Conservation (phyloP, 2,329 filamentous ascomycete species). For the Talaromyces albobiverticillius region DNA sequence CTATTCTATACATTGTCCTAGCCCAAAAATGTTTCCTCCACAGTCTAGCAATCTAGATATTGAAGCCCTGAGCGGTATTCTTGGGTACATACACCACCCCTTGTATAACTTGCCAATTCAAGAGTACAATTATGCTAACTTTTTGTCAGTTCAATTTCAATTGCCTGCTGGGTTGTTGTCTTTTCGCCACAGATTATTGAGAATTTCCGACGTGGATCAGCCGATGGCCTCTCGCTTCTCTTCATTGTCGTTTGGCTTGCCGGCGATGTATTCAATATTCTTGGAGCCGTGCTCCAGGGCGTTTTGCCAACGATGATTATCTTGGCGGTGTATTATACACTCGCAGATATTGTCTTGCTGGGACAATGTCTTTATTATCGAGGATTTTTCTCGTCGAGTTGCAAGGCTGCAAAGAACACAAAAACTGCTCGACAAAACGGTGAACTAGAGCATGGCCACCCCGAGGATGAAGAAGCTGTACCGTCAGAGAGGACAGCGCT, state of each 20-base stretch:
- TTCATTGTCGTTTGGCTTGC: conserved; percentile 92
- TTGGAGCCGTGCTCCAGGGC: conserved; percentile 85
- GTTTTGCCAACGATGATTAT: conserved; percentile 96
- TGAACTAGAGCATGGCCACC: conserved; percentile 15
- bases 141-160: conserved; percentile 74
- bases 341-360: conserved; percentile 85
- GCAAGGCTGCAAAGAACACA: conserved; percentile 16
- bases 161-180: conserved; percentile 96
- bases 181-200: conserved; percentile 97
- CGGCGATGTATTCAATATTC: conserved; percentile 94
- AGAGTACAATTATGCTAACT: no score
- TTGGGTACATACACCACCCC: conserved; percentile 58
- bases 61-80: conserved; percentile 88
- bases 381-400: conserved; percentile 59
- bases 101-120: not conserved
- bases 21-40: conserved; percentile 34
- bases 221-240: conserved; percentile 83
- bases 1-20: not conserved
- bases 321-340: conserved; percentile 88
- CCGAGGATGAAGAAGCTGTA: conserved; percentile 19
- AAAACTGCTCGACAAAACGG: conserved; percentile 19
- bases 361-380: conserved; percentile 94
- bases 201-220: conserved; percentile 81
- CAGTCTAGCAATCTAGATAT: conserved; percentile 67
- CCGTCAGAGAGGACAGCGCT: conserved; percentile 30